Evolutionary conservation across 306 rosid genomes (phyloP), one percentile per base, ranked within the genome.

Genomic region (Alnus rubra): DNA sequence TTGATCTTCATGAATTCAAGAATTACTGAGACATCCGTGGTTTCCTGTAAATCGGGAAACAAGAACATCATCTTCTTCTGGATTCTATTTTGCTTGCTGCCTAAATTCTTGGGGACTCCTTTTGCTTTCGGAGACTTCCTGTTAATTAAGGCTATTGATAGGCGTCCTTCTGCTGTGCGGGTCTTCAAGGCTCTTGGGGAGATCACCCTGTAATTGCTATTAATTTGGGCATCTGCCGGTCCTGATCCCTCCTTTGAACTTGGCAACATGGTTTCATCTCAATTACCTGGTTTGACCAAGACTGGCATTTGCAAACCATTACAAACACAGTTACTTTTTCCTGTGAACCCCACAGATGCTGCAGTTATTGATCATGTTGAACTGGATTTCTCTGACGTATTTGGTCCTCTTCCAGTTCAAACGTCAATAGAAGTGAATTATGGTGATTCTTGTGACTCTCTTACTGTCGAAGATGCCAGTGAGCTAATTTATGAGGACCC

Each of bases 31-130:
- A 91, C 84, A 87, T 87, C 86, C 86, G 86, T 84, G 84, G 96
- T 94, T 94, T 91, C 98, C 97, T 94, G 97, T 88, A 76, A 55
- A 74, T 85, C 92, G 94, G 98, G 97, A 92, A 94, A 92, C 98
- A 89, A 89, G 85, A 92, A 74, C 90, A 37, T 52, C 91, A 87
- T 88, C 86, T 90, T 87, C 87, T 86, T 82, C 87, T 89, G 95
- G 93, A 91, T 92, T 89, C 76, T 92, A 83, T 83, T 88, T 80
- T 91, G 88, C 92, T 76, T 92, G 73, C 78, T 92, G 83, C 98
- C 98, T 3, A 94, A 91, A 69, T 94, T 84, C 64, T 84, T 92
- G 84, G 98, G 98, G 73, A 89, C 93, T 53, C 86, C 97, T 30
- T 94, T 94, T 86, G 97, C 89, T 62, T 90, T 74, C 78, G 86